phyloP scores from a whole-genome alignment of 495 filamentous ascomycete genomes.

The Penicillium paradoxum region DNA sequence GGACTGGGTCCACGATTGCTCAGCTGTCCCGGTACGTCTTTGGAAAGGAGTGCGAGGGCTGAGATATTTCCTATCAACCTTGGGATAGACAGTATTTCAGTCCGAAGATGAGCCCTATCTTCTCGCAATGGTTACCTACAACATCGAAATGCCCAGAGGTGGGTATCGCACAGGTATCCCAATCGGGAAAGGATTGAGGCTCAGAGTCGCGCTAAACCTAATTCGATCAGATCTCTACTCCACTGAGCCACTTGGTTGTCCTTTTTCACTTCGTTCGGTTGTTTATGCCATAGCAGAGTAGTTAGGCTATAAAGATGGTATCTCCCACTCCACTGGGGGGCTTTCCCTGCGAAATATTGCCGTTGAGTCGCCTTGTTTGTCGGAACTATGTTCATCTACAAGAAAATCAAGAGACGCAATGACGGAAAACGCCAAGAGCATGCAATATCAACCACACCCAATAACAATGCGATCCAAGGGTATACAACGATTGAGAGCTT shows the following conservation, averaged over 20 bases:
- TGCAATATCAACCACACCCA: neutral
- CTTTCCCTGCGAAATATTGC: neutral
- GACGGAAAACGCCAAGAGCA: constrained; percentile 1
- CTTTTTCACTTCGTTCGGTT: neutral
- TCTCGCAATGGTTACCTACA: neutral
- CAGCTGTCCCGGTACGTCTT: too few species aligned
- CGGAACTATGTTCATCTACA: constrained; percentile 15
- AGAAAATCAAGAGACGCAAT: constrained; percentile 15
- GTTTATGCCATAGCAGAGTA: neutral
- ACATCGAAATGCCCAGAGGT: neutral
- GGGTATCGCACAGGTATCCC: neutral
- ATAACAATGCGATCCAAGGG: neutral
- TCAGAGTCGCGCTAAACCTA: neutral
- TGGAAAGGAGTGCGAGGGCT: too few species aligned
- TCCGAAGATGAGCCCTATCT: too few species aligned
- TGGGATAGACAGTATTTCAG: too few species aligned
- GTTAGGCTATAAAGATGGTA: neutral
- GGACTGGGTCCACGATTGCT: too few species aligned
- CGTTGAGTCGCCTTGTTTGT: too few species aligned
- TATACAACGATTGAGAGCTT: neutral
- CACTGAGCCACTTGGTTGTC: neutral
- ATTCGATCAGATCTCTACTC: neutral
- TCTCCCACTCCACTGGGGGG: neutral
- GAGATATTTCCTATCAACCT: too few species aligned
- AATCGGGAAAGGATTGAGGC: neutral